Base-by-base conservation (phyloP, 805 yeast genomes). In the Spencermartinsiella europaea region DNA sequence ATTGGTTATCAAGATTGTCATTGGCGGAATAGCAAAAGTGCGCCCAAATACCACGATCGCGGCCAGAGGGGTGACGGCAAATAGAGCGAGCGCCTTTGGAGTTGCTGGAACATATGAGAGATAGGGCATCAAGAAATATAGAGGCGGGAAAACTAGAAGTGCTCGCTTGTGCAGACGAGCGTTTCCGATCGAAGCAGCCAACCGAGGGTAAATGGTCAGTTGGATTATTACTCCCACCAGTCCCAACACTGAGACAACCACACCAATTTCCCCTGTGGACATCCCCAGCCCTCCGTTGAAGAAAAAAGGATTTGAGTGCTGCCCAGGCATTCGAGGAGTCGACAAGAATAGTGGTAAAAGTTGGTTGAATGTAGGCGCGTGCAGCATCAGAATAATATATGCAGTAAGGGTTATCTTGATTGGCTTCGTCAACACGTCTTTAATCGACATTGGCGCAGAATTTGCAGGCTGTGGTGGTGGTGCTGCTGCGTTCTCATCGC, bases 261-360 rank as follows among this genome's bases (percentile, higher is more conserved):
- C 55, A 44, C 83, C 83, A 20, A 78, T 76, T 25, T 70, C 68
- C 43, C 67, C 64, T 1, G 79, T 67, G n/a, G 62, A 52, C 58
- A 67, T 71, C 4, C 77, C 79, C 45, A 79, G 65, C 0, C 83
- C 83, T 34, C 83, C 83, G 39, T 64, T 58, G 28, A 77, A 64
- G 22, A 54, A 60, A 60, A 72, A 68, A 10, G 80, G 81, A 52
- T 75, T 12, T 73, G 66, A 12, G 48, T 42, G 42, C 60, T 61
- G 15, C 4, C 58, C 51, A 10, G 46, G 48, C 51, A 47, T 40
- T 10, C 50, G 43, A 2, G 62, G 60, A 3, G 61, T 57, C 2
- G 83, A 79, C 20, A 79, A 63, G 43, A 74, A 73, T 4, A 79
- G 72, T 1, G 84, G 83, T 37, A 77, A 58, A 45, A 79, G 74